Evolutionary conservation across 2,329 filamentous ascomycete species (phyloP).

Genomic region (Xylaria sp.): DNA sequence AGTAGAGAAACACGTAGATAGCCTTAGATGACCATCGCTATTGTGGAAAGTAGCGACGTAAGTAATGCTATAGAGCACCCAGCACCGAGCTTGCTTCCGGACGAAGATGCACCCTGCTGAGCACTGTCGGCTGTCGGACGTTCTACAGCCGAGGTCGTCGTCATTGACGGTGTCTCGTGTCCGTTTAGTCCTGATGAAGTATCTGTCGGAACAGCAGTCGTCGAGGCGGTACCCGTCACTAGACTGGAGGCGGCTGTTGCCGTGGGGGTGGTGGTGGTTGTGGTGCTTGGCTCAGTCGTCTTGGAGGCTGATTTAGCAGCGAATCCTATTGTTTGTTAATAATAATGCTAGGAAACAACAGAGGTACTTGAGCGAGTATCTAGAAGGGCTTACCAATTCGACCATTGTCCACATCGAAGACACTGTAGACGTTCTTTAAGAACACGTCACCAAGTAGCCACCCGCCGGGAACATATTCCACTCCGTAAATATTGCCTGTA

Average conservation of each 20-base stretch:
- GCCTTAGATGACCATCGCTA: conserved; percentile 42
- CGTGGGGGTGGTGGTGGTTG: conserved; percentile 32
- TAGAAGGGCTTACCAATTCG: conserved; percentile 66
- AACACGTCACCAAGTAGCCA: conserved; percentile 92
- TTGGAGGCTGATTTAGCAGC: conserved; percentile 49
- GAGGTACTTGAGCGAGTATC: not conserved
- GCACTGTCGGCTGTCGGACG: conserved; percentile 41
- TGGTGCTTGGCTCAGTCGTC: conserved; percentile 25
- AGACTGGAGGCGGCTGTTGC: conserved; percentile 42
- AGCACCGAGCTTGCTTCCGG: conserved; percentile 40
- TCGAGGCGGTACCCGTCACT: conserved; percentile 32
- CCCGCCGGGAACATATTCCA: conserved; percentile 70
- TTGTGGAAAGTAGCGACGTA: conserved; percentile 39
- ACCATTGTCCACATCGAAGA: conserved; percentile 80
- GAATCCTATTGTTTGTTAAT: conserved; percentile 49
- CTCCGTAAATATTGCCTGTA: conserved; percentile 79
- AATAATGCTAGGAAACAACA: not conserved
- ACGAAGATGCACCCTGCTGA: conserved; percentile 33
- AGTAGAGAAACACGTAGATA: conserved; percentile 6
- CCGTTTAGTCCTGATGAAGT: conserved; percentile 51
- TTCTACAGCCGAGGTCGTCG: conserved; percentile 34
- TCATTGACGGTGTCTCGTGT: conserved; percentile 51
- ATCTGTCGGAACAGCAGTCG: conserved; percentile 28
- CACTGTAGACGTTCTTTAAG: conserved; percentile 87
- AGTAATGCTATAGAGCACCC: conserved; percentile 38